Evolutionary conservation across 2,329 filamentous ascomycete species (phyloP).

Genomic region (Neopestalotiopsis sp.): DNA sequence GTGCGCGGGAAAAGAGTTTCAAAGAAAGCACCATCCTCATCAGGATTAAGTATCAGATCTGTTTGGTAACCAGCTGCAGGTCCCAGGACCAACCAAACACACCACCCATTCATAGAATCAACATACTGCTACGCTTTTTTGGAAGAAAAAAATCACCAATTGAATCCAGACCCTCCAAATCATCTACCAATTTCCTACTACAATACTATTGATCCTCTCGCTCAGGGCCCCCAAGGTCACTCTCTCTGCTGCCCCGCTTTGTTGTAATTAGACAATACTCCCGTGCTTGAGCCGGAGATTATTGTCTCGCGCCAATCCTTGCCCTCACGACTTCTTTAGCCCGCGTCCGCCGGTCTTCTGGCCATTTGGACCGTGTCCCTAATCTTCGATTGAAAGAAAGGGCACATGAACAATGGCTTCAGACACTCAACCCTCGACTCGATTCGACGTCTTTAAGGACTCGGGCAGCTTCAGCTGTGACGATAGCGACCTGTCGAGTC

Average conservation of each 20-base stretch:
- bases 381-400: constrained; percentile 18
- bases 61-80: background rate
- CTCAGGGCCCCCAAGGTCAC: background rate
- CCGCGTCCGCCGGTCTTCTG: constrained; percentile 26
- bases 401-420: constrained; percentile 31
- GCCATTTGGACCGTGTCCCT: constrained; percentile 18
- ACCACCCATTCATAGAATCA: constrained; percentile 18
- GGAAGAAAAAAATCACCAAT: constrained; percentile 4
- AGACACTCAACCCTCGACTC: constrained; percentile 24
- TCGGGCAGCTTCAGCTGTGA: constrained; percentile 20
- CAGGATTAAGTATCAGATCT: background rate
- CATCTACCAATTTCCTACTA: background rate
- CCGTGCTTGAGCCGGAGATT: constrained; percentile 26
- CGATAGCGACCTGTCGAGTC: constrained; percentile 27
- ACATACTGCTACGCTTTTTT: constrained; percentile 15
- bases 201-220: constrained; percentile 16
- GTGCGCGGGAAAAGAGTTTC: background rate
- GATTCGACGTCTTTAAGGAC: constrained; percentile 34
- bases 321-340: constrained; percentile 25
- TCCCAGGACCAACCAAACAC: constrained; percentile 13
- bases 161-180: background rate
- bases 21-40: background rate
- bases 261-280: constrained; percentile 22
- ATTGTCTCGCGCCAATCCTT: constrained; percentile 29
- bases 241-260: background rate